Base-by-base conservation (phyloP, 1,139 yeast species). In the Debaryomyces fabryi region DNA sequence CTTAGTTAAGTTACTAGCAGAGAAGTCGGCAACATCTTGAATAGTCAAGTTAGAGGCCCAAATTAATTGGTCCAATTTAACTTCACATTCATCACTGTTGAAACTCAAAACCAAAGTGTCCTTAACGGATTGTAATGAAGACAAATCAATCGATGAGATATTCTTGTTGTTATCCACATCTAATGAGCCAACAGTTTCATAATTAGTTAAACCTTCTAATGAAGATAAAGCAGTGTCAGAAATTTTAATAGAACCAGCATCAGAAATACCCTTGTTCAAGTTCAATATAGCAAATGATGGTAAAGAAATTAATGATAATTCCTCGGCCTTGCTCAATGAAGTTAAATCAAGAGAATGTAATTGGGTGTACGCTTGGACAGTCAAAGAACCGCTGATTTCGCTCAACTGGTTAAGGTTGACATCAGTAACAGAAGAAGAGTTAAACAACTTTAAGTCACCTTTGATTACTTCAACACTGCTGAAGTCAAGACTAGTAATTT, bases 11-110 rank as follows among this genome's bases (percentile, higher is more conserved):
- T 67, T 67, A 29, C 60, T 45, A 47, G 69, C 71, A 35, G 65
- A 58, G 30, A 75, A 55, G 18, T 60, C 58, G 27, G 63, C 59
- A 42, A 70, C 74, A 57, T 75, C 79, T 61, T 75, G 79, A 48
- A 76, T 58, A 49, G 79, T 74, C 57, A 76, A 65, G 64, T 75
- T 74, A 43, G 78, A 67, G 36, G 79, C 78, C 74, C 75, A 72
- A 39, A 56, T 47, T 62, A 76, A 72, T 47, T 59, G 50, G 53
- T 74, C 72, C 57, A 76, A 64, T 39, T 57, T 63, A 52, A 76
- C 67, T 35, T 67, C 64, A 59, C 77, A 72, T 39, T 71, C 60
- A 60, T 75, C 79, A 55, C 68, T 63, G 67, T 76, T 76, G 69
- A 76, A 76, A 52, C 74, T 64, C 51, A 76, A 64, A 49, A 72